Evolutionary conservation across 306 rosid genomes (phyloP).

Genomic region (Gastrolobium villosum): DNA sequence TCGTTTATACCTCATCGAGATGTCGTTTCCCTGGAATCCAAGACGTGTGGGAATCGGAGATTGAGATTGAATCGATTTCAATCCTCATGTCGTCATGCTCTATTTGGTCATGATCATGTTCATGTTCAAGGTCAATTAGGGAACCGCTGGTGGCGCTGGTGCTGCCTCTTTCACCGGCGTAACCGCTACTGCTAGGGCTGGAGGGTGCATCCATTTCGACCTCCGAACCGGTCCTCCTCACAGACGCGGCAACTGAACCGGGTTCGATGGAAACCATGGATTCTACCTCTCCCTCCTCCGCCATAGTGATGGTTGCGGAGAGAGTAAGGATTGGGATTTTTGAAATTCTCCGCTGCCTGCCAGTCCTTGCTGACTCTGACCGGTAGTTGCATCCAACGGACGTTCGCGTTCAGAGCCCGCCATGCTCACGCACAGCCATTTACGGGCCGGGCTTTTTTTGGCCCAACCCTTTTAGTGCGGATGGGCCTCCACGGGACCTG

Average conservation of each 20-base stretch:
- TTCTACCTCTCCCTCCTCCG: conserved; percentile 27
- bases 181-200: conserved; percentile 96
- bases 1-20: conserved; percentile 70
- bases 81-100: conserved; percentile 50
- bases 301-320: conserved; percentile 30
- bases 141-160: conserved; percentile 65
- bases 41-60: conserved; percentile 55
- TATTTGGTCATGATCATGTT: conserved; percentile 53
- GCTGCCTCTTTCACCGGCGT: conserved; percentile 83
- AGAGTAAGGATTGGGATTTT: conserved; percentile 5
- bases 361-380: conserved; percentile 53
- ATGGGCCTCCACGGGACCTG: no score
- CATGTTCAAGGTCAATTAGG: conserved; percentile 48
- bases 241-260: conserved; percentile 50
- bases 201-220: conserved; percentile 65
- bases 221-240: conserved; percentile 69
- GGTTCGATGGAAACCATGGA: conserved; percentile 47
- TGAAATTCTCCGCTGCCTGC: conserved; percentile 32
- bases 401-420: conserved; percentile 10
- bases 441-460: conserved; percentile 7
- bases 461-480: neutral
- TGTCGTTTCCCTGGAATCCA: conserved; percentile 90
- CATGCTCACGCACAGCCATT: neutral
- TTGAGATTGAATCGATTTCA: conserved; percentile 49
- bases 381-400: conserved; percentile 49